A percentile compares a stretch with the other conserved stretches of the same genome.
Conservation (phyloP, 306 rosid genomes). For the Rosa lucieae region DNA sequence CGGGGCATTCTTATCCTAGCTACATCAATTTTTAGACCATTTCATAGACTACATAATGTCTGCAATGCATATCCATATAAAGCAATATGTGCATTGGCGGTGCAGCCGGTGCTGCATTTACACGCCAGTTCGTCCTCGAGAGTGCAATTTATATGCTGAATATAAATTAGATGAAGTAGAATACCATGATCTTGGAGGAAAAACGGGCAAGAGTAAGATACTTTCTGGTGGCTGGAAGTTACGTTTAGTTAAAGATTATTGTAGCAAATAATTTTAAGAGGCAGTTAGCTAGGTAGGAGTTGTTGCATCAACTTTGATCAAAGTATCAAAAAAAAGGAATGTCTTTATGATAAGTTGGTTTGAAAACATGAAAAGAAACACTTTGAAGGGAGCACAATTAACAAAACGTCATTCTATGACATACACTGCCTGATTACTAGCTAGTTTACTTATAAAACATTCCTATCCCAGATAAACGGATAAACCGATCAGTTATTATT, state of each 20-base stretch:
- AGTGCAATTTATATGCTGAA: too few species aligned
- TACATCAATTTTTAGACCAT: too few species aligned
- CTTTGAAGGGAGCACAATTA: slow-evolving; percentile 28
- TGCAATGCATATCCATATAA: too few species aligned
- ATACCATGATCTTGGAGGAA: neutral
- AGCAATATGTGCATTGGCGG: too few species aligned
- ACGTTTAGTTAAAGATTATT: neutral
- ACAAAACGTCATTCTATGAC: slow-evolving; percentile 22
- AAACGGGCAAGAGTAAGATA: neutral
- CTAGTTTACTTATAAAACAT: neutral
- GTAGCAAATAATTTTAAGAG: neutral
- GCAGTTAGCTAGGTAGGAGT: slow-evolving; percentile 43
- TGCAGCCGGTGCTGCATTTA: too few species aligned
- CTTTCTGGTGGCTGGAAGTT: neutral
- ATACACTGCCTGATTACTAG: neutral
- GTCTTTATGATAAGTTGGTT: slow-evolving; percentile 43
- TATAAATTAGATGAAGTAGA: neutral
- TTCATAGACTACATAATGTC: too few species aligned
- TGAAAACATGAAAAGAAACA: slow-evolving; percentile 36
- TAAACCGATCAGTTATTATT: neutral
- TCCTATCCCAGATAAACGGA: neutral
- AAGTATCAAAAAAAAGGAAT: slow-evolving; percentile 22
- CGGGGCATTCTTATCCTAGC: too few species aligned
- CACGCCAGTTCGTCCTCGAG: neutral
- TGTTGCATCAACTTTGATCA: slow-evolving; percentile 65